Percentiles rank a stretch among this genome's conserved stretches.
These are phyloP conservation scores for Agapanthus africanus DNA, from an alignment of 106 monocot species.

Conservation along the genomic window DNA sequence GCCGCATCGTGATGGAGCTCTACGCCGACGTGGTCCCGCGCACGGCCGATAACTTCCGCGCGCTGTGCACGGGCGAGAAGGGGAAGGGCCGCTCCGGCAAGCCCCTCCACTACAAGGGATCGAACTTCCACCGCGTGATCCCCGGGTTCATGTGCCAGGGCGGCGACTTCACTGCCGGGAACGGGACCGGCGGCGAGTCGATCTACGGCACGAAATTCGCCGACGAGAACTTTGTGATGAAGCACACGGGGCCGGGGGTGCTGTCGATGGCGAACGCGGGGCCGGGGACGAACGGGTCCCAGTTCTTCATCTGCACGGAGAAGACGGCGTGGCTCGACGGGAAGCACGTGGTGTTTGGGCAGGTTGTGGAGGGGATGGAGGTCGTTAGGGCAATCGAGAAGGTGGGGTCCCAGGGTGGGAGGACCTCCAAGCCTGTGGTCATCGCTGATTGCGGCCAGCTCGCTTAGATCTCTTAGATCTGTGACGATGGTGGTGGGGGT, in stretches of 20 bases:
- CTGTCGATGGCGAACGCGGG: slow-evolving; percentile 91
- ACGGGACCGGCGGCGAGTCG: slow-evolving; percentile 88
- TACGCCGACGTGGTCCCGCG: slow-evolving; percentile 39
- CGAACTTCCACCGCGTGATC: slow-evolving; percentile 78
- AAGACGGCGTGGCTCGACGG: slow-evolving; percentile 60
- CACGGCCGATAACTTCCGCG: slow-evolving; percentile 48
- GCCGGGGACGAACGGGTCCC: slow-evolving; percentile 68
- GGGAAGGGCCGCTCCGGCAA: slow-evolving; percentile 52
- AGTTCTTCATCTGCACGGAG: slow-evolving; percentile 80
- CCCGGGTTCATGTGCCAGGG: slow-evolving; percentile 92
- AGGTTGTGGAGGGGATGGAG: slow-evolving; percentile 51
- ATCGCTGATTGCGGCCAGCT: slow-evolving; percentile 63
- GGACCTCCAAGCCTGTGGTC: slow-evolving; percentile 31
- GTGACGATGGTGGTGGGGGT: too few relatives aligned
- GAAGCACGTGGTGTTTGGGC: slow-evolving; percentile 73
- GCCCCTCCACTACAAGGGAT: slow-evolving; percentile 79
- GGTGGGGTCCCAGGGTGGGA: too few relatives aligned
- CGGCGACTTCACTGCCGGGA: slow-evolving; percentile 83
- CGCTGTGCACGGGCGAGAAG: slow-evolving; percentile 86
- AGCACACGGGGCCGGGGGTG: slow-evolving; percentile 54
- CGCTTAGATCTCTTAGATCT: slow-evolving; percentile 13
- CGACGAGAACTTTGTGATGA: slow-evolving; percentile 65
- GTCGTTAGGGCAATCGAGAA: slow-evolving; percentile 42
- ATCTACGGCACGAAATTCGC: slow-evolving; percentile 68
- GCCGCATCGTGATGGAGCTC: slow-evolving; percentile 59